Evolutionary conservation across 257 asterid species (phyloP).

Genomic region (Przewalskia tangutica): DNA sequence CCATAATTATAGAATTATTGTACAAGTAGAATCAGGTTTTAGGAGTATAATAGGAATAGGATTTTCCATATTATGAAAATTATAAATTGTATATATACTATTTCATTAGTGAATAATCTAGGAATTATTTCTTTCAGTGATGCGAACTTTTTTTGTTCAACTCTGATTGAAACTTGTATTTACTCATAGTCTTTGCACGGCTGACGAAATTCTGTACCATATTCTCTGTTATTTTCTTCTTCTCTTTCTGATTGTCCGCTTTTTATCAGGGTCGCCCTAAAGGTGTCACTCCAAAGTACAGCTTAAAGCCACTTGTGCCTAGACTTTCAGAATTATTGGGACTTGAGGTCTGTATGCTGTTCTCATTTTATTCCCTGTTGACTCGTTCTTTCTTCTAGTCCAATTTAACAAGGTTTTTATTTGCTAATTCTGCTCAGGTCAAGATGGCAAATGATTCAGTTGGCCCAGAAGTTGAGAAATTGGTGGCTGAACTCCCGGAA

Average conservation of each 20-base stretch:
- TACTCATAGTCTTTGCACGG: not conserved
- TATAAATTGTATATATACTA: no score
- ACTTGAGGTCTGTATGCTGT: slow-evolving; percentile 35
- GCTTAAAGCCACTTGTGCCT: slow-evolving; percentile 88
- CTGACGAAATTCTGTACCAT: not conserved
- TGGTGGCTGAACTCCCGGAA: slow-evolving; percentile 57
- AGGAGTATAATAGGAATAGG: no score
- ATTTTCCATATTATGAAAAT: no score
- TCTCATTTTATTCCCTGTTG: not conserved
- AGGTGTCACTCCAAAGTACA: slow-evolving; percentile 91
- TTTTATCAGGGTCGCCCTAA: slow-evolving; percentile 75
- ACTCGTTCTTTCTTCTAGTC: not conserved
- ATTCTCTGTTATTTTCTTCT: not conserved
- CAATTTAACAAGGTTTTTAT: not conserved
- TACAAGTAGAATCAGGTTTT: no score
- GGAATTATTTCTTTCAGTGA: not conserved
- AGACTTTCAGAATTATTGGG: slow-evolving; percentile 76
- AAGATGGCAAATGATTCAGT: slow-evolving; percentile 73
- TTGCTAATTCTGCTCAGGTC: slow-evolving; percentile 33
- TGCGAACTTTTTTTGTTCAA: not conserved
- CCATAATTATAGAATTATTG: no score
- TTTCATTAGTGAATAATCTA: no score
- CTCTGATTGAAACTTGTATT: not conserved
- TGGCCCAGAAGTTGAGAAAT: slow-evolving; percentile 68
- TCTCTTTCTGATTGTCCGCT: not conserved